Evolutionary conservation across 805 yeast species (phyloP).

Genomic region (Kazachstania bromeliacearum): DNA sequence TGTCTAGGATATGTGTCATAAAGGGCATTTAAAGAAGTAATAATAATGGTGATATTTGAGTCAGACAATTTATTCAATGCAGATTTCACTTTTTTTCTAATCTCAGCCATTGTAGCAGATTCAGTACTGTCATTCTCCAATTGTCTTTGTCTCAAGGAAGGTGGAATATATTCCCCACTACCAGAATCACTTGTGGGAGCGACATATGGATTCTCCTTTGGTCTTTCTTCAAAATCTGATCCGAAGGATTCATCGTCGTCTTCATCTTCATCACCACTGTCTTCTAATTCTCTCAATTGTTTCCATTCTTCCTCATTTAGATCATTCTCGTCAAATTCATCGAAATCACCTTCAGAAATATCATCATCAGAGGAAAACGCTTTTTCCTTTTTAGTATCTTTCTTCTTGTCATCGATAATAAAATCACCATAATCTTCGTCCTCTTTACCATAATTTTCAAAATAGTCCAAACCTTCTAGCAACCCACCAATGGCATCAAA

Average conservation of each 20-base stretch:
- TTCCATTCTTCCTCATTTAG: constrained; percentile 30
- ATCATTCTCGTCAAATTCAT: constrained; percentile 34
- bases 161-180: constrained; percentile 68
- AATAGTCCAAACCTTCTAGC: constrained; percentile 52
- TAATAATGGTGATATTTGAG: constrained; percentile 63
- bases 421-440: constrained; percentile 28
- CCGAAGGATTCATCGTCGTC: constrained; percentile 15
- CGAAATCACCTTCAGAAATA: constrained; percentile 35
- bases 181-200: constrained; percentile 40
- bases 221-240: constrained; percentile 26
- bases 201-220: constrained; percentile 63
- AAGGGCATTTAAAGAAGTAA: constrained; percentile 54
- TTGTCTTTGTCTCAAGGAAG: constrained; percentile 60
- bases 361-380: constrained; percentile 35
- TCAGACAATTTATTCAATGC: constrained; percentile 84
- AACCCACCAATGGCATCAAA: constrained; percentile 78
- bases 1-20: constrained; percentile 67
- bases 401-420: constrained; percentile 21
- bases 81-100: constrained; percentile 66
- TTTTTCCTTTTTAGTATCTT: constrained; percentile 19
- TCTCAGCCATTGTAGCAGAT: constrained; percentile 38
- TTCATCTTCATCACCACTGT: constrained; percentile 18
- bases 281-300: constrained; percentile 25
- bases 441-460: constrained; percentile 30
- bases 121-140: constrained; percentile 30